These are phyloP conservation scores for Beta lomatogona DNA, from an alignment of 179 eudicot genomes.

Conservation along the genomic window DNA sequence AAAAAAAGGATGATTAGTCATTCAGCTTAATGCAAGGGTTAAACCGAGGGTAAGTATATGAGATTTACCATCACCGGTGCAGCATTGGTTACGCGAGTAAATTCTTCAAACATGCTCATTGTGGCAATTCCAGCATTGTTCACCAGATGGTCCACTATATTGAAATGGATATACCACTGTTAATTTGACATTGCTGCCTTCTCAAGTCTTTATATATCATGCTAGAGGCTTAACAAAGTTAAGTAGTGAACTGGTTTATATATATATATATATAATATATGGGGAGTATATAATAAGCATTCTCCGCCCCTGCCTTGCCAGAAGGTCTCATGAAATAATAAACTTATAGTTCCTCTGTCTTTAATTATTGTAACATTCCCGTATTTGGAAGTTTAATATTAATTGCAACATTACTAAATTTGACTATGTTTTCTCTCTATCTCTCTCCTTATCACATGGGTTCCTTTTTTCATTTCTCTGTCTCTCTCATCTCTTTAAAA, in stretches of 20 bases:
- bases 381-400: too few relatives aligned
- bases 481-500: too few relatives aligned
- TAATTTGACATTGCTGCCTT: neutral
- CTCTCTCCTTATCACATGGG: too few relatives aligned
- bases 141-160: conserved; percentile 44
- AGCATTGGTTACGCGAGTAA: conserved; percentile 18
- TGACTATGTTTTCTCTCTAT: too few relatives aligned
- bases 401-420: too few relatives aligned
- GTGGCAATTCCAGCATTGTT: conserved; percentile 41
- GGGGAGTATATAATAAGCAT: too few relatives aligned
- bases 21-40: neutral
- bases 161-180: neutral
- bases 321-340: neutral
- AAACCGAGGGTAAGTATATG: neutral
- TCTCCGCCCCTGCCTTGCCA: neutral
- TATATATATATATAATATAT: too few relatives aligned
- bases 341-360: too few relatives aligned
- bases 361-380: too few relatives aligned
- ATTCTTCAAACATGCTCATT: conserved; percentile 33
- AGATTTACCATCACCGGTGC: conserved; percentile 31
- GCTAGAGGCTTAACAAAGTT: too few relatives aligned
- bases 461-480: too few relatives aligned
- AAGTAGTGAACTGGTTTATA: too few relatives aligned
- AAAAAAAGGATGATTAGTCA: neutral
- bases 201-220: neutral